Evolutionary conservation across 148 eudicot genomes (phyloP).

Genomic region (Chenopodium formosanum): DNA sequence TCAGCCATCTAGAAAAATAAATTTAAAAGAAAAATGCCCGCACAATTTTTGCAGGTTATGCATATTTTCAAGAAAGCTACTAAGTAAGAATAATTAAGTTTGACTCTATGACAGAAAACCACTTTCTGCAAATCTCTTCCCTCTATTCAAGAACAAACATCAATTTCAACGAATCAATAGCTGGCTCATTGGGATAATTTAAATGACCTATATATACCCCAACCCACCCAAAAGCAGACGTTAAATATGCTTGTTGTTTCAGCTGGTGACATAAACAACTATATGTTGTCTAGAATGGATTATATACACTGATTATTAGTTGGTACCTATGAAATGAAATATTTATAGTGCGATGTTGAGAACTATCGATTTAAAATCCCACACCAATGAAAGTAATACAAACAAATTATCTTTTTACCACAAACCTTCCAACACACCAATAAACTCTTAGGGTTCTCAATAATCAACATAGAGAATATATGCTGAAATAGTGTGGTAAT

Average conservation of each 20-base stretch:
- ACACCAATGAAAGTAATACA: background rate
- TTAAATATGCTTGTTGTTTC: background rate
- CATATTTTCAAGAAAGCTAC: background rate
- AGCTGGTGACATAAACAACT: background rate
- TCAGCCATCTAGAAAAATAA: no score
- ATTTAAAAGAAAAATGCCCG: background rate
- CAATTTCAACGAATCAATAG: background rate
- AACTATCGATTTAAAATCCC: background rate
- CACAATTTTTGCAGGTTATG: background rate
- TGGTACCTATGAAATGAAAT: background rate
- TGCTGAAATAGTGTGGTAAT: background rate
- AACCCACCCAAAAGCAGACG: no score
- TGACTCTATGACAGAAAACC: background rate
- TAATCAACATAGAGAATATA: background rate
- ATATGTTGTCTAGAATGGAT: background rate
- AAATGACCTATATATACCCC: no score
- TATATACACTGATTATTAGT: background rate
- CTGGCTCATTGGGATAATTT: background rate
- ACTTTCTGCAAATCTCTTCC: background rate
- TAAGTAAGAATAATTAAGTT: background rate
- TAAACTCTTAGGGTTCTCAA: background rate
- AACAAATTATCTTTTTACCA: background rate
- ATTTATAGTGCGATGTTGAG: no score
- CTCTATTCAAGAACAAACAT: background rate
- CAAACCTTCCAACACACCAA: background rate